Evolutionary conservation across 352 stramenopile genomes (phyloP), one percentile per base, ranked within the genome.

Genomic region (Globisporangium okanoganense): DNA sequence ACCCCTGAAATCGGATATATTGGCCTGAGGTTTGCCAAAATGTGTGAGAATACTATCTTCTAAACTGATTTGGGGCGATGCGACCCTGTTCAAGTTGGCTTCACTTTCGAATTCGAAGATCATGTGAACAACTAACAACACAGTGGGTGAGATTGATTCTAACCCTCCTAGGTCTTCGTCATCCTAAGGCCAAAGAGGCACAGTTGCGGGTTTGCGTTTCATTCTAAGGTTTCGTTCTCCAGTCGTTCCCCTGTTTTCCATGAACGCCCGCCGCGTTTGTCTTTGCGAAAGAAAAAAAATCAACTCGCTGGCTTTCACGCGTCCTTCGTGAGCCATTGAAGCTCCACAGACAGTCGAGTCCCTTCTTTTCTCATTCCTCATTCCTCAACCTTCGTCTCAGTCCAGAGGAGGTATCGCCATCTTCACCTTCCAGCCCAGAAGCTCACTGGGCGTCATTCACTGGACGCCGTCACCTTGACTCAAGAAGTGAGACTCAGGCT

Each of bases 301-400:
- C 45, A 51, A 51, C 27, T 52, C 47, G 31, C 47, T 53, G 47
- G 47, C 47, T 53, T 53, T 36, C 47, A 0, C 10, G 14, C 38
- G n/a, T 44, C 40, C 40, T 10, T 22, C 16, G 16, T 9, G 36
- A 13, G 20, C 44, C 29, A 31, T 20, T 7, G 22, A 4, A 29
- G 45, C 45, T 22, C 45, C 6, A 6, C 25, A 38, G 18, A 4
- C 16, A 33, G 25, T n/a, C 16, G 25, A 36, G 36, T 20, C 10
- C 20, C 22, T 5, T 8, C n/a, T 22, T 49, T 18, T 49, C 43
- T 27, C 40, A 25, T 47, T 7, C 24, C 22, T 38, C 25, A 53
- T 53, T 38, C 25, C 47, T 53, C 47, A 53, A 53, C 47, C 25
- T 53, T 2, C 25, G 8, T 53, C 47, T 36, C 10, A 45, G 40